Evolutionary conservation across 805 yeast species (phyloP), one percentile per base, ranked within the genome.

Genomic region (Ogataea henricii): DNA sequence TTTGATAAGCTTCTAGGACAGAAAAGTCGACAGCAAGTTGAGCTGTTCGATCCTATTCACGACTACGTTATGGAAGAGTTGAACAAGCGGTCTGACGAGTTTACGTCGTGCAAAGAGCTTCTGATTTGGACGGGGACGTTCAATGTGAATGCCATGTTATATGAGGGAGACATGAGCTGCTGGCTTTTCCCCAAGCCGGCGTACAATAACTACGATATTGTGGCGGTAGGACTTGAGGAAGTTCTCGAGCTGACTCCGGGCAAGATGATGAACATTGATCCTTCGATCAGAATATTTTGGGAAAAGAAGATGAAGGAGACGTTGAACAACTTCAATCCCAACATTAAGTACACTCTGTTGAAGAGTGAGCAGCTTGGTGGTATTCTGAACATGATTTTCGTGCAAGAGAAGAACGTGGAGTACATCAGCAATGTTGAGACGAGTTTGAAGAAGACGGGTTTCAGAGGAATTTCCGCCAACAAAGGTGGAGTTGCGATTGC

Each of bases 331-430:
- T 47, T 55, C 17, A 58, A 66, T 29, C 64, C 69, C n/a, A 69
- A 63, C 5, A 42, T 29, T 18, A 71, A 70, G 48, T 67, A 65
- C 46, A 55, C 59, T 4, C 69, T 85, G 13, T 68, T 87, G 7
- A 83, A 90, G 77, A 80, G 85, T 30, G 89, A 85, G 51, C 96
- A 89, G 58, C 67, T 92, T 49, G 97, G 97, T 16, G 98, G 98
- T 1, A 74, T 92, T 13, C 78, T 88, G 18, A 63, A 86, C 37
- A 70, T 90, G 51, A 69, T 94, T 18, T 91, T 83, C 63, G 79
- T 83, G 4, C 80, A 79, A 50, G 79, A 79, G 35, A 64, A 72
- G 1, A 78, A 80, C 47, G 60, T 78, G 4, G 68, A 73, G 9
- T 71, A 76, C 41, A 76, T 90, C 27, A 74, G 79, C 35, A 77